Evolutionary conservation across 495 filamentous ascomycete species (phyloP).

Genomic region (Hypoxylon fuscum): DNA sequence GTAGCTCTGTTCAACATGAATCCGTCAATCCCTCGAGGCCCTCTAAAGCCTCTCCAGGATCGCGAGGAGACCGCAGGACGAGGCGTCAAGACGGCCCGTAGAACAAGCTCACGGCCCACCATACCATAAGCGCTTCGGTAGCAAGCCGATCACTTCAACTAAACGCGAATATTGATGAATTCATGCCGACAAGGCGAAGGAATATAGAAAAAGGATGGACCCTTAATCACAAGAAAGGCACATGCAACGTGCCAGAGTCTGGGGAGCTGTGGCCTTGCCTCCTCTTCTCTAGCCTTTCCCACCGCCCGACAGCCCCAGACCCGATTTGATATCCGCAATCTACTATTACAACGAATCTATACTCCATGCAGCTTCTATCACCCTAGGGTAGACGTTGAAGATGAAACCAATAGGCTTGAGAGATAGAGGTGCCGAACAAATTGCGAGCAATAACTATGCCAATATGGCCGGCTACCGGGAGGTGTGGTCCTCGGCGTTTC

Average conservation of each 20-base stretch:
- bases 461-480: slow-evolving; percentile 7
- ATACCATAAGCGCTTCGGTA: slow-evolving; percentile 11
- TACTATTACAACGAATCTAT: too few species aligned
- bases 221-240: slow-evolving; percentile 18
- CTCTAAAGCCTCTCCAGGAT: not conserved
- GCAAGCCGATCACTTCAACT: slow-evolving; percentile 6
- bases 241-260: slow-evolving; percentile 27
- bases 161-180: slow-evolving; percentile 19
- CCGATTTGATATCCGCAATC: slow-evolving; percentile 24
- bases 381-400: not conserved
- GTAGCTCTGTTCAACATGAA: slow-evolving; percentile 1
- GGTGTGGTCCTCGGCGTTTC: slow-evolving; percentile 31
- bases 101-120: slow-evolving; percentile 10
- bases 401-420: slow-evolving; percentile 8
- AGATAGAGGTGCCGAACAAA: slow-evolving; percentile 1
- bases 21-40: slow-evolving; percentile 5
- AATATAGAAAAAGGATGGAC: slow-evolving; percentile 17
- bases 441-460: slow-evolving; percentile 2
- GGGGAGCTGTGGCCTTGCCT: slow-evolving; percentile 19
- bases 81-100: slow-evolving; percentile 24
- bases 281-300: slow-evolving; percentile 18
- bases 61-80: slow-evolving; percentile 12
- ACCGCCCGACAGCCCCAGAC: slow-evolving; percentile 16
- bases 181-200: slow-evolving; percentile 19
- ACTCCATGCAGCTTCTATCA: too few species aligned